Evolutionary conservation across 805 yeast genomes (phyloP), one percentile per base, ranked within the genome.

Genomic region (Hanseniaspora lindneri): DNA sequence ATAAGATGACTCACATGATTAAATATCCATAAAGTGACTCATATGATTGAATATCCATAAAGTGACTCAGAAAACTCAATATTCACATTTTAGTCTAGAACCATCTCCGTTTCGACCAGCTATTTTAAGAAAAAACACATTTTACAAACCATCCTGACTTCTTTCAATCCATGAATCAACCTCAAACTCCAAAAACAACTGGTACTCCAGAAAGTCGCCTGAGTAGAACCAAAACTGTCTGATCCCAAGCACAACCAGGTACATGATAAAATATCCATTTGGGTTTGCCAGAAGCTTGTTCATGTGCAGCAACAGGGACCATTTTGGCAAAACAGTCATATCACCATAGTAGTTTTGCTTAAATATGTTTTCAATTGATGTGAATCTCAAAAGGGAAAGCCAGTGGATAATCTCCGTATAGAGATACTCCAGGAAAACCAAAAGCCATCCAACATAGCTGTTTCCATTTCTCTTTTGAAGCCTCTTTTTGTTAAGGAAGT

Each of bases 301-400:
- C 43, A 84, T 66, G 53, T 85, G 87, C 0, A 69, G 55, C 27
- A 71, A 54, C 46, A 77, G 63, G 33, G 72, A 67, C 51, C 83
- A 68, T 43, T 82, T 83, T 0, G 97, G 98, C 39, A 94, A 63
- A 40, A 92, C 87, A 1, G 97, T 92, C 34, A 92, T 81, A 61
- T 92, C 94, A 1, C 98, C 99, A 11, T 88, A 79, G 61, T 92
- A 92, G 53, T 79, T 79, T 59, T 92, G 98, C 0, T 88, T 75
- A 17, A 92, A 61, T 3, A 92, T 74, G 0, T 94, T 80, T 37
- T 80, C 75, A 39, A 83, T 54, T 54, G 85, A 86, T 10, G 87
- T 77, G 39, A 84, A 74, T 41, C 78, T 74, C 39, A 77, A 63
- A 51, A 92, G 67, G 52, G 81, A 84, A 34, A 89, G 64, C 56